phyloP scores from a whole-genome alignment of 257 asterid genomes.

The Prunella vulgaris region DNA sequence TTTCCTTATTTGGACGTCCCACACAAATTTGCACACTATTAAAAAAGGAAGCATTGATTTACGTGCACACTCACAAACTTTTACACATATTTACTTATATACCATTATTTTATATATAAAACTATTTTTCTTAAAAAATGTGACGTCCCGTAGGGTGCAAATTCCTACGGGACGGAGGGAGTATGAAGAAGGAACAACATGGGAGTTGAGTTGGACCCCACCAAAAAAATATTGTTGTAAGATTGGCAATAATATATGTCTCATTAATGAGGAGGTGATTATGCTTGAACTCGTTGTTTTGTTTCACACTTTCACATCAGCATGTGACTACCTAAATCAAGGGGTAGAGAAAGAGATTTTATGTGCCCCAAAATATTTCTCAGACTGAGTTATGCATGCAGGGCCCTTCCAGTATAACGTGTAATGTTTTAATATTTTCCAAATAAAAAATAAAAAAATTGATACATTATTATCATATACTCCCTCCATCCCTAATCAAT shows the following conservation, averaged over 20 bases:
- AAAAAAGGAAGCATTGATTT: no score
- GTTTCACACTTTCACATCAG: slow-evolving; percentile 1
- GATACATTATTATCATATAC: no score
- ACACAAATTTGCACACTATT: no score
- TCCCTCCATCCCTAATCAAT: no score
- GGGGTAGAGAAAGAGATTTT: background rate
- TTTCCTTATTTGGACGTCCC: no score
- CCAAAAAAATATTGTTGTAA: background rate
- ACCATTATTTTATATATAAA: no score
- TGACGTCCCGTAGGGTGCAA: no score
- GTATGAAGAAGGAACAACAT: slow-evolving; percentile 12
- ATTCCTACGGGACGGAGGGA: no score
- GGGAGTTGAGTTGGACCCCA: slow-evolving; percentile 34
- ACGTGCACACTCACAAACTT: no score
- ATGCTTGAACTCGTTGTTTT: slow-evolving; percentile 3
- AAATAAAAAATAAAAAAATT: background rate
- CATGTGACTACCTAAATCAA: background rate
- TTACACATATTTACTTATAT: no score
- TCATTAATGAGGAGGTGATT: slow-evolving; percentile 27
- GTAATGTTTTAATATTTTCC: background rate
- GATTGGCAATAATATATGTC: slow-evolving; percentile 23
- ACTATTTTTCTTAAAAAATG: no score
- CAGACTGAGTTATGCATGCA: background rate
- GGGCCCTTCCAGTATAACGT: slow-evolving; percentile 19
- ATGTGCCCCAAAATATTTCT: background rate